phyloP scores from a whole-genome alignment of 2,329 filamentous ascomycete genomes.

The Huntiella abstrusa region DNA sequence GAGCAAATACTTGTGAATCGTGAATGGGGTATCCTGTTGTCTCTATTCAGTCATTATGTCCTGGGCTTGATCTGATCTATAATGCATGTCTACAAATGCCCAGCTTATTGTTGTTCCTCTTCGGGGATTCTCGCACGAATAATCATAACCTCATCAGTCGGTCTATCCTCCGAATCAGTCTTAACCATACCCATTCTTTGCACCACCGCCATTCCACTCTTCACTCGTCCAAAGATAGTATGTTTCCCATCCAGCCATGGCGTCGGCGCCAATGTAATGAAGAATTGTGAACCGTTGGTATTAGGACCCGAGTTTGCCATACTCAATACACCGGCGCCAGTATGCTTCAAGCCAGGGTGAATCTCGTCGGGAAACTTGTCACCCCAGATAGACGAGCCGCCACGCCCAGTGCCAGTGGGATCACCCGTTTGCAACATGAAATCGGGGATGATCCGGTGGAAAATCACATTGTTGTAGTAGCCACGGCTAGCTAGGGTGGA shows the following conservation, averaged over 20 bases:
- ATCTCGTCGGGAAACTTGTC: constrained; percentile 94
- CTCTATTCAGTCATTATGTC: no score
- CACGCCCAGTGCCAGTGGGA: constrained; percentile 80
- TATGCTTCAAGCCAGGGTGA: constrained; percentile 59
- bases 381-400: constrained; percentile 77
- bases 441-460: constrained; percentile 87
- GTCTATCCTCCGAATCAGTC: constrained; percentile 64
- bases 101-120: no score
- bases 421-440: constrained; percentile 97
- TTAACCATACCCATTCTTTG: constrained; percentile 76
- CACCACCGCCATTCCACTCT: constrained; percentile 63
- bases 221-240: constrained; percentile 87
- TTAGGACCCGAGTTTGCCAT: constrained; percentile 93
- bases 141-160: constrained; percentile 67
- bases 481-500: constrained; percentile 56
- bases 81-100: no score
- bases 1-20: background rate
- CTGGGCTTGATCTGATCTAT: no score
- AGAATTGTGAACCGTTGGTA: constrained; percentile 92
- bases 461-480: constrained; percentile 73
- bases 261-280: constrained; percentile 81
- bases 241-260: constrained; percentile 96
- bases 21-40: no score
- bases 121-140: constrained; percentile 41
- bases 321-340: constrained; percentile 76